A percentile compares a stretch with the other conserved stretches of the same genome.
Evolutionary conservation across 108 stramenopile genomes (phyloP).

Genomic region (Tribonema minus): DNA sequence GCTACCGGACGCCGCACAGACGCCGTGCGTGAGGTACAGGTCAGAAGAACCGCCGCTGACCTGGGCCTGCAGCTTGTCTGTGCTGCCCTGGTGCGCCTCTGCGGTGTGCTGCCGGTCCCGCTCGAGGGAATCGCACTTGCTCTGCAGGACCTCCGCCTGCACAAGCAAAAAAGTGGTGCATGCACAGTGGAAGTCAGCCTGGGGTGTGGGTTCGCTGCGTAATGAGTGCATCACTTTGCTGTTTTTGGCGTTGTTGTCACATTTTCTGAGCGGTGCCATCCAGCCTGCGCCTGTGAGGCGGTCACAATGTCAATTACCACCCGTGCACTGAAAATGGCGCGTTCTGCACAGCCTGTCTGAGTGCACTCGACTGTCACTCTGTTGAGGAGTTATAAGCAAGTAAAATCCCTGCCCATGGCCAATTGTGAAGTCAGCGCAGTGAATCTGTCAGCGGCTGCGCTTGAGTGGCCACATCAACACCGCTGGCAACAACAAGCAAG

Average conservation of each 20-base stretch:
- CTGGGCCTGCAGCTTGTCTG: not conserved
- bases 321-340: not conserved
- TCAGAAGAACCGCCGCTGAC: not conserved
- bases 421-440: not conserved
- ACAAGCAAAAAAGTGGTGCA: not conserved
- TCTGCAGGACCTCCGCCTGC: not conserved
- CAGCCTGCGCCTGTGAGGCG: not conserved
- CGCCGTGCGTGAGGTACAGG: no score
- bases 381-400: not conserved
- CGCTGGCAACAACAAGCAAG: not conserved
- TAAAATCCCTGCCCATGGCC: not conserved
- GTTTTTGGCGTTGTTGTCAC: no score
- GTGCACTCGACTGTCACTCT: not conserved
- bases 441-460: not conserved
- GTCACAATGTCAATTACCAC: not conserved
- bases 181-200: not conserved
- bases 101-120: not conserved
- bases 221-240: no score
- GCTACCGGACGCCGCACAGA: no score
- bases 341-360: not conserved
- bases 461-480: not conserved
- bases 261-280: no score
- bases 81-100: not conserved
- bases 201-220: no score
- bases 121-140: not conserved